Conservation (phyloP, 2,329 filamentous ascomycete genomes). For the Aureobasidium lini region DNA sequence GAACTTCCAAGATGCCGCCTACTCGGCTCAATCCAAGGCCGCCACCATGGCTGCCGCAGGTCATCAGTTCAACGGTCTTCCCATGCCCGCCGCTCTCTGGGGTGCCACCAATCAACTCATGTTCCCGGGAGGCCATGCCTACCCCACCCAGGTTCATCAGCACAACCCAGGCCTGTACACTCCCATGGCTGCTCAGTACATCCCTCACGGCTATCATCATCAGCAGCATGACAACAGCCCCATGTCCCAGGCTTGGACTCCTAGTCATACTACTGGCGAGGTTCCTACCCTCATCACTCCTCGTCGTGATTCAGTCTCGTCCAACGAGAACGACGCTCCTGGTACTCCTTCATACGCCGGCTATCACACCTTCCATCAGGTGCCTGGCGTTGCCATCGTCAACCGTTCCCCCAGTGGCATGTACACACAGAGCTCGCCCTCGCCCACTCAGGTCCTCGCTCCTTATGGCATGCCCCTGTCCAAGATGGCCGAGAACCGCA, state of each 20-base stretch:
- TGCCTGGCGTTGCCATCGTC: constrained; percentile 37
- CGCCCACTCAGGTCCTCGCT: constrained; percentile 40
- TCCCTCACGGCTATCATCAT: constrained; percentile 36
- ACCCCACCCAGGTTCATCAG: constrained; percentile 21
- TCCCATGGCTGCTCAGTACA: constrained; percentile 34
- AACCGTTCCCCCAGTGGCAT: constrained; percentile 43
- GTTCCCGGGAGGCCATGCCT: constrained; percentile 23
- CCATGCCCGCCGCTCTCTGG: constrained; percentile 27
- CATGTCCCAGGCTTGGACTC: constrained; percentile 40
- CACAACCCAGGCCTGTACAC: constrained; percentile 38
- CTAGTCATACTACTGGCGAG: constrained; percentile 37
- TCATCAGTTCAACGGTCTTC: constrained; percentile 23
- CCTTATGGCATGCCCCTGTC: constrained; percentile 35
- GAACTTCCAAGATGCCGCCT: constrained; percentile 29
- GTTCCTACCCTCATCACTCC: constrained; percentile 45
- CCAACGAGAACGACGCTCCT: constrained; percentile 46
- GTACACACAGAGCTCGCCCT: constrained; percentile 43
- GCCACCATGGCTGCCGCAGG: constrained; percentile 23
- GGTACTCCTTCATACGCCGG: constrained; percentile 40
- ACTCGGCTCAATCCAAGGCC: constrained; percentile 29
- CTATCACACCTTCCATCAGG: constrained; percentile 32
- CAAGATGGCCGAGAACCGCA: constrained; percentile 31
- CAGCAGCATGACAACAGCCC: constrained; percentile 39
- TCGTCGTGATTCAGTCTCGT: constrained; percentile 45
- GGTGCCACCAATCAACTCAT: constrained; percentile 25